Percentiles rank a stretch among this genome's conserved stretches.
These are phyloP conservation scores for Chaetomium tenue DNA, from an alignment of 495 filamentous ascomycete species.

Conservation along the genomic window DNA sequence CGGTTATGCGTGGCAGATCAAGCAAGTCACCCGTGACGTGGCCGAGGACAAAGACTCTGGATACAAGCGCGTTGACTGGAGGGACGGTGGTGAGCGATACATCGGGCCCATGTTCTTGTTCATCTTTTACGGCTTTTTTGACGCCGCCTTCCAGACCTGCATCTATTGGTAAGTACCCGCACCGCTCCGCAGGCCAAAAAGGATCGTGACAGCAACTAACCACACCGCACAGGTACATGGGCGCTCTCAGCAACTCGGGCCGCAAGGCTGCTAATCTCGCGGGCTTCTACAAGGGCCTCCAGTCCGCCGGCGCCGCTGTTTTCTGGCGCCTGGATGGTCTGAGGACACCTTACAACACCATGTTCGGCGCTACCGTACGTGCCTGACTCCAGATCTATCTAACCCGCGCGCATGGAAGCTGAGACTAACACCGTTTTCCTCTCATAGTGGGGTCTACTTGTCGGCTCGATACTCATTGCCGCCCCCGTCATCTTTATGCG, in stretches of 20 bases:
- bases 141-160: slow-evolving; percentile 80
- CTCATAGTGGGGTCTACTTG: slow-evolving; percentile 67
- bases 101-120: slow-evolving; percentile 86
- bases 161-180: slow-evolving; percentile 72
- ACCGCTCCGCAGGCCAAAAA: neutral
- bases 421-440: neutral
- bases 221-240: slow-evolving; percentile 69
- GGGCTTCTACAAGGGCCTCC: slow-evolving; percentile 94
- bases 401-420: neutral
- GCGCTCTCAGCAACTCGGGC: slow-evolving; percentile 83
- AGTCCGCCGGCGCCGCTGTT: slow-evolving; percentile 87
- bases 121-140: slow-evolving; percentile 91
- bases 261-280: slow-evolving; percentile 90
- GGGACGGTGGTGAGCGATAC: slow-evolving; percentile 54
- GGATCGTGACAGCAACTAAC: neutral
- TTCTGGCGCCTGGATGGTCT: slow-evolving; percentile 75
- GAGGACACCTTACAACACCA: slow-evolving; percentile 60
- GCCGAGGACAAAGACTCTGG: slow-evolving; percentile 34
- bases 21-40: slow-evolving; percentile 53
- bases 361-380: slow-evolving; percentile 54
- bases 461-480: slow-evolving; percentile 70
- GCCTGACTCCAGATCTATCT: neutral
- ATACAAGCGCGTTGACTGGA: slow-evolving; percentile 59
- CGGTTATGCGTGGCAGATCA: slow-evolving; percentile 74
- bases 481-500: slow-evolving; percentile 74